These are phyloP conservation scores for Tuctoria greenei DNA, from an alignment of 176 grass and related monocot species.

Conservation along the genomic window DNA sequence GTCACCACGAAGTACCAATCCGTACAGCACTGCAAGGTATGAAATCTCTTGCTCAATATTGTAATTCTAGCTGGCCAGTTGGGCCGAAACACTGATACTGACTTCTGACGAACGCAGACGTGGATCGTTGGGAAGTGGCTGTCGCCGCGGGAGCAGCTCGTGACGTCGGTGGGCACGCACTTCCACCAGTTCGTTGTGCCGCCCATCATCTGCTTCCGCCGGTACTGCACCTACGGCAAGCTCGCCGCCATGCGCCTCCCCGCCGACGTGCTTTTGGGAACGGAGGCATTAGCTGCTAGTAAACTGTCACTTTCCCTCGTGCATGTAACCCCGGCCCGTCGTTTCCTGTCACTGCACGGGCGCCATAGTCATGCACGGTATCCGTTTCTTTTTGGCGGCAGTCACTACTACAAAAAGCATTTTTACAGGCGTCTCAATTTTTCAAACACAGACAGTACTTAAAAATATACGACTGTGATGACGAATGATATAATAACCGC, in stretches of 20 bases:
- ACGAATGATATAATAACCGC: too few species aligned
- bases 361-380: neutral
- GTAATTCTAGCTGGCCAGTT: too few species aligned
- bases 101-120: conserved; percentile 37
- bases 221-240: conserved; percentile 64
- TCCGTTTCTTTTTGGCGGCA: neutral
- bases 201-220: conserved; percentile 48
- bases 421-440: too few species aligned
- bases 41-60: too few species aligned
- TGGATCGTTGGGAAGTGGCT: conserved; percentile 81
- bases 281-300: conserved; percentile 31
- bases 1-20: conserved; percentile 55
- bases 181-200: conserved; percentile 80
- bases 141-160: conserved; percentile 44
- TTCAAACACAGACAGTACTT: too few species aligned
- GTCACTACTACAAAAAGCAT: too few species aligned
- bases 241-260: conserved; percentile 63
- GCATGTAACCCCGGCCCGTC: neutral
- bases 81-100: neutral
- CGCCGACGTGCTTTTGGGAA: conserved; percentile 46
- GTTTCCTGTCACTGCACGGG: neutral
- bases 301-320: neutral
- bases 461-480: too few species aligned
- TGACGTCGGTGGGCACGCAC: conserved; percentile 59
- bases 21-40: conserved; percentile 22